Evolutionary conservation across 2,329 filamentous ascomycete genomes (phyloP).

Genomic region (Colletotrichum horii): DNA sequence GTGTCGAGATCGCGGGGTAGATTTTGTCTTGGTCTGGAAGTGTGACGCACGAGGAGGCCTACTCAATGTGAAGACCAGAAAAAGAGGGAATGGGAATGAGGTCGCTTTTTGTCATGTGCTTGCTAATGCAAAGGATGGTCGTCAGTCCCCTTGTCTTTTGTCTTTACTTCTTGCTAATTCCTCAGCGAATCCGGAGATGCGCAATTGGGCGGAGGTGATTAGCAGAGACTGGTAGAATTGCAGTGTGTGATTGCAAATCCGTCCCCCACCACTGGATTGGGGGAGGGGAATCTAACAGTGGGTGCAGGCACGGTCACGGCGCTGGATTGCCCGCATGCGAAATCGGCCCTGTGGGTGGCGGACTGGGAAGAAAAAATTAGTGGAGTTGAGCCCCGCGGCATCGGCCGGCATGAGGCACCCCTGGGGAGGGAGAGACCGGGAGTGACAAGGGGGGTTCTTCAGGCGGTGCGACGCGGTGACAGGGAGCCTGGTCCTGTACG

Average conservation of each 20-base stretch:
- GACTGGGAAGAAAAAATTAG: not conserved
- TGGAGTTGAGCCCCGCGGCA: not conserved
- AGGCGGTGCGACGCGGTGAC: not conserved
- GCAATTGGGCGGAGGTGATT: not conserved
- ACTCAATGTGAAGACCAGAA: not conserved
- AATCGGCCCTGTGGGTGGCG: slow-evolving; percentile 18
- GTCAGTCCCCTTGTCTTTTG: not conserved
- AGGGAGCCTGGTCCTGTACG: not conserved
- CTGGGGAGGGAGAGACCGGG: not conserved
- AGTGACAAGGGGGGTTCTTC: not conserved
- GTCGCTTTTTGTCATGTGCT: not conserved
- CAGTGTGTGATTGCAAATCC: slow-evolving; percentile 23
- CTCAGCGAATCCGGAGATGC: slow-evolving; percentile 21
- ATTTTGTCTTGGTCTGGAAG: not conserved
- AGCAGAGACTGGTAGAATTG: not conserved
- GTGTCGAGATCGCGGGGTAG: slow-evolving; percentile 1
- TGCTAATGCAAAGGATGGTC: not conserved
- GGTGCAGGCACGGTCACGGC: not conserved
- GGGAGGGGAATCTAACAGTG: not conserved
- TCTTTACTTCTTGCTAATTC: not conserved
- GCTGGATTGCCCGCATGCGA: slow-evolving; percentile 5
- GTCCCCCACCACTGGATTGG: slow-evolving; percentile 20
- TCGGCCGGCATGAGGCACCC: not conserved
- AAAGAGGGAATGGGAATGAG: not conserved
- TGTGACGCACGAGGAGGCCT: not conserved